phyloP scores from a whole-genome alignment of 139 green algal genomes.

The Trebouxia sp. region DNA sequence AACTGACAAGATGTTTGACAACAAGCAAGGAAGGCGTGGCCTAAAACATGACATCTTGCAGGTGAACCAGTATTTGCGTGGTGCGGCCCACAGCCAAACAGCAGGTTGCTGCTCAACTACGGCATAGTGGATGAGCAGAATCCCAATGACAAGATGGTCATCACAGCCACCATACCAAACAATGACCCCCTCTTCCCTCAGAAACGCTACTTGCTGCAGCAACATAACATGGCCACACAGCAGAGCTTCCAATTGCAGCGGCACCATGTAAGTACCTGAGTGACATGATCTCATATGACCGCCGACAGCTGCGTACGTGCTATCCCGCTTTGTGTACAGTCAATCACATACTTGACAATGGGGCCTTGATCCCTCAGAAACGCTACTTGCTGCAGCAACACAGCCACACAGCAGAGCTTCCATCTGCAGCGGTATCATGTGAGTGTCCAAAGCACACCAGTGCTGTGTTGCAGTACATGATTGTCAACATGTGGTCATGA shows the following conservation, averaged over 20 bases:
- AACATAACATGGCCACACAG: conserved; percentile 51
- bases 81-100: conserved; percentile 96
- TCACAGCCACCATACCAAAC: conserved; percentile 54
- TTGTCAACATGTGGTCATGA: too few species aligned
- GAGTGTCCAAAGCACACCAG: too few species aligned
- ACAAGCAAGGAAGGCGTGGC: too few species aligned
- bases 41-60: too few species aligned
- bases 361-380: conserved; percentile 87
- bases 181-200: conserved; percentile 81
- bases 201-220: conserved; percentile 75
- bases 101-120: conserved; percentile 75
- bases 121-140: conserved; percentile 65
- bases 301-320: too few species aligned
- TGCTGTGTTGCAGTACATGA: neutral
- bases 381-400: conserved; percentile 61
- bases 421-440: conserved; percentile 43
- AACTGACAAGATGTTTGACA: too few species aligned
- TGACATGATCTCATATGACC: neutral
- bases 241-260: conserved; percentile 58
- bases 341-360: conserved; percentile 58
- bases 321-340: too few species aligned
- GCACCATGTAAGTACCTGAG: conserved; percentile 22
- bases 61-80: conserved; percentile 85
- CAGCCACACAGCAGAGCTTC: conserved; percentile 62
- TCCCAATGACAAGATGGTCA: conserved; percentile 44